Base-by-base conservation (phyloP, 495 filamentous ascomycete species). In the Paragyromitra xinjiangensis region DNA sequence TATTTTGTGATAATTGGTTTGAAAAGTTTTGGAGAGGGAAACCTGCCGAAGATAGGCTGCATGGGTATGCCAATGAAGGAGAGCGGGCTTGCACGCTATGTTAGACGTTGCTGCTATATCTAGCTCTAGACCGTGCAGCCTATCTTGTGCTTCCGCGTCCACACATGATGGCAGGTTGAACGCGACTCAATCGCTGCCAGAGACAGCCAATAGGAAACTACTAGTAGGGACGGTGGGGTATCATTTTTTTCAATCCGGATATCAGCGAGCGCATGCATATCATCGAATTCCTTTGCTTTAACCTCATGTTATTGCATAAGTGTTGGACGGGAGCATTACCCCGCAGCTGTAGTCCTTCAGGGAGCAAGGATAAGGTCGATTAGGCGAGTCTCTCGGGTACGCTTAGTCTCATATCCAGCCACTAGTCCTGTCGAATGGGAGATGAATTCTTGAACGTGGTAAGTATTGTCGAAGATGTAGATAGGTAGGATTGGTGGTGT, bases 281-380 rank as follows among this genome's bases (percentile, higher is more conserved):
- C 69, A 64, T 55, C 34, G 65, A 16, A 37, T 12, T 51, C n/a
- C 44, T 64, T 26, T 26, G 6, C 40, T 56, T 55, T 7, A 9
- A 11, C 37, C 58, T 65, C 29, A 29, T 29, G 26, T 2, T 26
- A 37, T 44, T 37, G 72, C 45, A 70, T 75, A 34, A 22, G 34
- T 56, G 7, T 42, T 22, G 44, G 66, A 69, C 37, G 24, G 48
- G 22, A 37, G 55, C 48, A 34, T 64, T 71, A 75, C 73, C 73
- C 73, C 72, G 64, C 72, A 75, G 64, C 67, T 75, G 71, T 40
- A 50, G n/a, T 63, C 40, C 24, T 42, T n/a, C 45, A 64, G 53
- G n/a, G 19, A 62, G 24, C 56, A 34, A 2, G n/a, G 51, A 55
- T 69, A 5, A 24, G 12, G 11, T 8, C 14, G 29, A 7, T 26